These are phyloP conservation scores for Clonostachys chloroleuca DNA, from an alignment of 2,329 filamentous ascomycete species.

Conservation along the genomic window DNA sequence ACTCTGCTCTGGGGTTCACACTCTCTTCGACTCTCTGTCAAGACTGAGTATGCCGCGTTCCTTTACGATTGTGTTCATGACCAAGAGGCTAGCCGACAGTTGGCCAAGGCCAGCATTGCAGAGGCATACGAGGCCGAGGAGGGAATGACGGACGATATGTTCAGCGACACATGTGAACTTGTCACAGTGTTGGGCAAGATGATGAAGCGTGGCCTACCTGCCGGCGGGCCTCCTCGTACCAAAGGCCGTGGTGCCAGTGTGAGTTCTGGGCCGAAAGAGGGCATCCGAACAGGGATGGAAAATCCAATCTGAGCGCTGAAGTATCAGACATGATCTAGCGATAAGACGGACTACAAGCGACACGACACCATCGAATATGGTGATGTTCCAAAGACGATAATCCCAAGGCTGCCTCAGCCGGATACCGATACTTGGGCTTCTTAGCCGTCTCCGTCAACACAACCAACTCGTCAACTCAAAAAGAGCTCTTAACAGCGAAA, in stretches of 20 bases:
- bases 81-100: slow-evolving; percentile 64
- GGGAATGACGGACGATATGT: slow-evolving; percentile 93
- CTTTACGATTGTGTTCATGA: slow-evolving; percentile 91
- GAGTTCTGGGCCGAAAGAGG: slow-evolving; percentile 9
- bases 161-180: slow-evolving; percentile 83
- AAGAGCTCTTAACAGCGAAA: too few relatives aligned
- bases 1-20: slow-evolving; percentile 79
- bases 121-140: slow-evolving; percentile 90
- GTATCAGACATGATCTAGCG: background rate
- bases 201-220: slow-evolving; percentile 68
- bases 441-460: background rate
- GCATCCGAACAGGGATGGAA: slow-evolving; percentile 32
- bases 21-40: slow-evolving; percentile 82
- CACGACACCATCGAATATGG: background rate
- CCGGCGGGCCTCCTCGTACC: slow-evolving; percentile 22
- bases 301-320: slow-evolving; percentile 29
- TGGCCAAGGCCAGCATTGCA: slow-evolving; percentile 79
- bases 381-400: background rate
- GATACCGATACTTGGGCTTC: background rate
- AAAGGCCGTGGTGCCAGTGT: slow-evolving; percentile 24
- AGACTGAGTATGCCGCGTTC: slow-evolving; percentile 89
- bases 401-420: background rate
- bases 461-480: too few relatives aligned
- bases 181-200: slow-evolving; percentile 84
- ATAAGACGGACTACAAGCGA: background rate